A percentile compares a stretch with the other conserved stretches of the same genome.
phyloP scores from a whole-genome alignment of 2,329 filamentous ascomycete species.

The Arthrinium puccinioides region DNA sequence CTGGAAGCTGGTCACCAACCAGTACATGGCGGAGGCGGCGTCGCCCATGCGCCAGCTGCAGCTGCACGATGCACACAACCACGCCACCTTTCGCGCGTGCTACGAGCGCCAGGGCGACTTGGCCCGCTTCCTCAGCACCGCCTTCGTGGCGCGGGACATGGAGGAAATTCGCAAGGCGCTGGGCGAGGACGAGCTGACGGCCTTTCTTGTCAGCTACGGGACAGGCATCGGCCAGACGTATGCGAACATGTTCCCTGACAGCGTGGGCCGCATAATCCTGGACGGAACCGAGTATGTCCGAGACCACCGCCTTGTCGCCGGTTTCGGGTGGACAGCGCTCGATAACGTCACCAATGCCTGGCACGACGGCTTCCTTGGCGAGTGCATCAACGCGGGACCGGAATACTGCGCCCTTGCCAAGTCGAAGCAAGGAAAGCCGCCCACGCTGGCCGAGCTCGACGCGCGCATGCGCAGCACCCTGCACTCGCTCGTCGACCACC shows the following conservation, averaged over 20 bases:
- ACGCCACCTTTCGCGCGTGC: slow-evolving; percentile 36
- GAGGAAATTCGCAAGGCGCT: slow-evolving; percentile 40
- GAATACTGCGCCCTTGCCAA: slow-evolving; percentile 36
- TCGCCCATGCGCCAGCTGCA: slow-evolving; percentile 30
- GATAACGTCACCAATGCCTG: slow-evolving; percentile 42
- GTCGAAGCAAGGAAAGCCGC: slow-evolving; percentile 16
- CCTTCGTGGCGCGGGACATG: slow-evolving; percentile 39
- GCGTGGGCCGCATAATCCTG: slow-evolving; percentile 39
- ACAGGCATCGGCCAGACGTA: slow-evolving; percentile 46
- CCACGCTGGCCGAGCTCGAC: slow-evolving; percentile 28
- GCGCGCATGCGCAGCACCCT: slow-evolving; percentile 31
- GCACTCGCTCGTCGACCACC: slow-evolving; percentile 27
- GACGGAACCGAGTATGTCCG: slow-evolving; percentile 41
- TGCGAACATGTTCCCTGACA: slow-evolving; percentile 40
- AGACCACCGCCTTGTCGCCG: slow-evolving; percentile 36
- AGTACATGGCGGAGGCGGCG: slow-evolving; percentile 29
- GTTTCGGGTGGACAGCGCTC: slow-evolving; percentile 38
- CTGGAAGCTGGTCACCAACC: slow-evolving; percentile 32
- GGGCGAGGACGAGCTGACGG: slow-evolving; percentile 38
- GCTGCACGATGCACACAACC: slow-evolving; percentile 36
- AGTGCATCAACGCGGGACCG: slow-evolving; percentile 40
- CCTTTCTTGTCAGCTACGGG: slow-evolving; percentile 43
- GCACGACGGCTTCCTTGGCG: slow-evolving; percentile 42
- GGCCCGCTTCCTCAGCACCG: slow-evolving; percentile 36
- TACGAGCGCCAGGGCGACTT: slow-evolving; percentile 35